These are phyloP conservation scores for Aspergillus haitiensis DNA, from an alignment of 495 filamentous ascomycete species.

Conservation along the genomic window DNA sequence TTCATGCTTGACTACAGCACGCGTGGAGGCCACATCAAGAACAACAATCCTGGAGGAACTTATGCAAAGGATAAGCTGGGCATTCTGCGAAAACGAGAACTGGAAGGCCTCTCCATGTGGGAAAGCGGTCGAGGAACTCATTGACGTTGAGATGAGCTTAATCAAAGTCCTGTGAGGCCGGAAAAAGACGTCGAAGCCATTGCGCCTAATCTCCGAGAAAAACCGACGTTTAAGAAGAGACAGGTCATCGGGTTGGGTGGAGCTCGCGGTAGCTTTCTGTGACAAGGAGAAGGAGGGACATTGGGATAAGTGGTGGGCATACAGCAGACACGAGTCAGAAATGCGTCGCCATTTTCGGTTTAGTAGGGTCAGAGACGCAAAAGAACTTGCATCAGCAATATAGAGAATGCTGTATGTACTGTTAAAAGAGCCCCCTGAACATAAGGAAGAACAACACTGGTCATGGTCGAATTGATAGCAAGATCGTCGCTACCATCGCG, in stretches of 20 bases:
- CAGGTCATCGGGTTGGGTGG: conserved; percentile 54
- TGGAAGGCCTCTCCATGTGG: conserved; percentile 85
- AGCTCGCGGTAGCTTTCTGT: conserved; percentile 43
- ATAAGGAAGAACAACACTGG: not conserved
- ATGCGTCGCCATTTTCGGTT: conserved; percentile 74
- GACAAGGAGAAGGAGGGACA: conserved; percentile 68
- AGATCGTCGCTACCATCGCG: not conserved
- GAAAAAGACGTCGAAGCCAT: conserved; percentile 77
- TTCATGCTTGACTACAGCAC: conserved; percentile 67
- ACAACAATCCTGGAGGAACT: conserved; percentile 86
- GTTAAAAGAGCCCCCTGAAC: conserved; percentile 19
- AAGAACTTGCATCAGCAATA: conserved; percentile 70
- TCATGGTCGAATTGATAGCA: not conserved
- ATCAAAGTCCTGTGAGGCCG: conserved; percentile 68
- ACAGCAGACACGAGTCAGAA: conserved; percentile 70
- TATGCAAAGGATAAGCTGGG: conserved; percentile 71
- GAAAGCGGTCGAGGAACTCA: conserved; percentile 75
- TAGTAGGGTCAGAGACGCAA: conserved; percentile 79
- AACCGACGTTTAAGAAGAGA: conserved; percentile 65
- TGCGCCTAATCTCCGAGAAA: conserved; percentile 67
- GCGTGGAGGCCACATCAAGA: conserved; percentile 60
- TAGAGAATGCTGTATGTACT: conserved; percentile 64
- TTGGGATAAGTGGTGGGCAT: conserved; percentile 70
- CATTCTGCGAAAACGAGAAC: conserved; percentile 74
- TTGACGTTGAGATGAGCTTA: conserved; percentile 77